phyloP scores from a whole-genome alignment of 2,329 filamentous ascomycete genomes.

The Trichoderma sp. region DNA sequence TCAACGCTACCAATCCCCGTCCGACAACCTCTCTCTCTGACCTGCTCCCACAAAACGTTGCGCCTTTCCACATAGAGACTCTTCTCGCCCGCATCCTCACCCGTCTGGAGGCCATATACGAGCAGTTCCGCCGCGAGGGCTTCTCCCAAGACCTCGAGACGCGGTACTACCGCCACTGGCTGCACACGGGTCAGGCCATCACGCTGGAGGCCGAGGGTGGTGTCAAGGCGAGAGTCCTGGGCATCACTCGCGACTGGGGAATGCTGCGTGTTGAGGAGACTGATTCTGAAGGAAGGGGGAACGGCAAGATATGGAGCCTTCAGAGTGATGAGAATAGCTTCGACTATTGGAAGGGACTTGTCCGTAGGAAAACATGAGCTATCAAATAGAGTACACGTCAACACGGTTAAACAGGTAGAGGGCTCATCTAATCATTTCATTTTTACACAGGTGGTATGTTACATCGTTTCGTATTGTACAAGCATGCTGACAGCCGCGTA shows the following conservation, averaged over 20 bases:
- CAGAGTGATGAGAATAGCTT: slow-evolving; percentile 99
- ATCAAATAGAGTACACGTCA: too few species aligned
- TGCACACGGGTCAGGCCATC: slow-evolving; percentile 71
- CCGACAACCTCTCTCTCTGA: slow-evolving; percentile 86
- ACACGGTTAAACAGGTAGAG: not conserved
- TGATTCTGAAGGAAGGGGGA: slow-evolving; percentile 66
- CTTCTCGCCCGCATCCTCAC: slow-evolving; percentile 79
- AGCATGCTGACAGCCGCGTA: slow-evolving; percentile 16
- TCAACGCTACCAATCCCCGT: slow-evolving; percentile 80
- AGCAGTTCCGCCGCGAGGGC: slow-evolving; percentile 68
- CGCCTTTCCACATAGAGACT: slow-evolving; percentile 69
- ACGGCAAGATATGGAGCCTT: slow-evolving; percentile 75
- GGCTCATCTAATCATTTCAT: slow-evolving; percentile 14
- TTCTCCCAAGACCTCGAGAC: slow-evolving; percentile 72
- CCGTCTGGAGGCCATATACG: slow-evolving; percentile 74
- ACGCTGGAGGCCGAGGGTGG: slow-evolving; percentile 80
- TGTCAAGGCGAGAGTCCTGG: slow-evolving; percentile 70
- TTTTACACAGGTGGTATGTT: slow-evolving; percentile 10
- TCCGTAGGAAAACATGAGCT: slow-evolving; percentile 70
- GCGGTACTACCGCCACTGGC: slow-evolving; percentile 78
- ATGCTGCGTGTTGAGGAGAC: slow-evolving; percentile 82
- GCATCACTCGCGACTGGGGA: slow-evolving; percentile 90
- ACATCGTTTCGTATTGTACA: slow-evolving; percentile 21
- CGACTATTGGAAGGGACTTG: slow-evolving; percentile 88
- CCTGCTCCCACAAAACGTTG: slow-evolving; percentile 53